phyloP scores from a whole-genome alignment of 257 asterid species.

The Misopates orontium region DNA sequence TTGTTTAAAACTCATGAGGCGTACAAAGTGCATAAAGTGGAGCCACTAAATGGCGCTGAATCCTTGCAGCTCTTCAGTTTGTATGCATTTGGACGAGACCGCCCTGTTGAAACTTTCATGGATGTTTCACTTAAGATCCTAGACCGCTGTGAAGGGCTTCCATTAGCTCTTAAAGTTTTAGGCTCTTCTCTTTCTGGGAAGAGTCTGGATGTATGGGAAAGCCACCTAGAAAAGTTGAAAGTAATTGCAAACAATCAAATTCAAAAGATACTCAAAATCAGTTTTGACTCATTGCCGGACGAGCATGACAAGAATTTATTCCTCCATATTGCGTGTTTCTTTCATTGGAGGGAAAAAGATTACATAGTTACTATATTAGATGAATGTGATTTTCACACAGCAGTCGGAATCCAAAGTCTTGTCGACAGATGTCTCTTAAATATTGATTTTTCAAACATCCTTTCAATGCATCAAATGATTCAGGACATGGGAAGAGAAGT shows the following conservation, averaged over 20 bases:
- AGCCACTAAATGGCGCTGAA: constrained; percentile 8
- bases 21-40: constrained; percentile 19
- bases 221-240: not conserved
- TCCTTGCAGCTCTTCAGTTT: constrained; percentile 3
- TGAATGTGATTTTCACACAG: not conserved
- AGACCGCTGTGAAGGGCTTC: constrained; percentile 1
- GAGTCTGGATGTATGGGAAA: constrained; percentile 4
- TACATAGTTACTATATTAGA: constrained; percentile 12
- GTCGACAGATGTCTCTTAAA: not conserved
- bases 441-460: not conserved
- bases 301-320: constrained; percentile 7
- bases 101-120: not conserved
- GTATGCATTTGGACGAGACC: not conserved
- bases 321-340: constrained; percentile 25
- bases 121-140: not conserved
- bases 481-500: constrained; percentile 2
- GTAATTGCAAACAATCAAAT: constrained; percentile 8
- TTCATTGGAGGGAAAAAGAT: constrained; percentile 18
- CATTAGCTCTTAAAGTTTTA: constrained; percentile 12
- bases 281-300: constrained; percentile 1
- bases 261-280: not conserved
- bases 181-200: constrained; percentile 9
- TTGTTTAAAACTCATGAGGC: constrained; percentile 1
- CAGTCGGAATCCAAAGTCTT: not conserved
- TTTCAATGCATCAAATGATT: not conserved